phyloP scores from a whole-genome alignment of 768 basidiomycete species.

The Cyclocybe aegerita region DNA sequence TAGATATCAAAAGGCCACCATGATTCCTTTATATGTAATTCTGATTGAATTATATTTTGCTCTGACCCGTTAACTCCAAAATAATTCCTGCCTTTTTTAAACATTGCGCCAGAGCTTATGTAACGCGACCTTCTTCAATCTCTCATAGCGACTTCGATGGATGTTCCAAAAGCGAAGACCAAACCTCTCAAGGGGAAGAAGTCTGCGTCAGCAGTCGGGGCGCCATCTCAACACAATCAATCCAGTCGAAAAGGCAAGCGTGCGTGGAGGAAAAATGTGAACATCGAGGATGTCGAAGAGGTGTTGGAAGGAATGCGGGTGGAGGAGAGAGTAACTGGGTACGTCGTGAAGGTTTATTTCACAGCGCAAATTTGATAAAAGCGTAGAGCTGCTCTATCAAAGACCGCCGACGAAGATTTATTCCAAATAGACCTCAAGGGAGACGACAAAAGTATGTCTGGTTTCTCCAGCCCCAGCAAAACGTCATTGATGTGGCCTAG shows the following conservation, averaged over 20 bases:
- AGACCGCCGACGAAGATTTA: slow-evolving; percentile 68
- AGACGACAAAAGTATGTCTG: slow-evolving; percentile 63
- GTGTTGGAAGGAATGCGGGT: slow-evolving; percentile 72
- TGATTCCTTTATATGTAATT: no score
- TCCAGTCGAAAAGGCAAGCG: slow-evolving; percentile 87
- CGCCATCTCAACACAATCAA: slow-evolving; percentile 64
- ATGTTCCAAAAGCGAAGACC: no score
- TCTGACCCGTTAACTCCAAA: no score
- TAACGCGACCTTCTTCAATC: no score
- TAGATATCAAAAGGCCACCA: no score
- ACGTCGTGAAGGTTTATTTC: slow-evolving; percentile 20
- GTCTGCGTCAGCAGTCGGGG: slow-evolving; percentile 38
- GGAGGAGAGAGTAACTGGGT: slow-evolving; percentile 86
- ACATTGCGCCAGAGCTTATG: no score
- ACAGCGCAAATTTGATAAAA: neutral
- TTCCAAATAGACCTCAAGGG: slow-evolving; percentile 82
- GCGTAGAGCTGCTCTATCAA: slow-evolving; percentile 58
- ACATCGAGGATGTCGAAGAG: slow-evolving; percentile 76
- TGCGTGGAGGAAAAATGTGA: slow-evolving; percentile 92
- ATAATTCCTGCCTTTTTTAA: no score
- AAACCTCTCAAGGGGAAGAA: slow-evolving; percentile 11
- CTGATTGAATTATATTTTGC: no score
- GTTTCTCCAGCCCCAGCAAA: neutral
- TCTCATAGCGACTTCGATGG: no score
- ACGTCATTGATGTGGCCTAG: slow-evolving; percentile 30